These are phyloP conservation scores for Porcisia hertigi DNA, from an alignment of 208 protist species.

Conservation along the genomic window DNA sequence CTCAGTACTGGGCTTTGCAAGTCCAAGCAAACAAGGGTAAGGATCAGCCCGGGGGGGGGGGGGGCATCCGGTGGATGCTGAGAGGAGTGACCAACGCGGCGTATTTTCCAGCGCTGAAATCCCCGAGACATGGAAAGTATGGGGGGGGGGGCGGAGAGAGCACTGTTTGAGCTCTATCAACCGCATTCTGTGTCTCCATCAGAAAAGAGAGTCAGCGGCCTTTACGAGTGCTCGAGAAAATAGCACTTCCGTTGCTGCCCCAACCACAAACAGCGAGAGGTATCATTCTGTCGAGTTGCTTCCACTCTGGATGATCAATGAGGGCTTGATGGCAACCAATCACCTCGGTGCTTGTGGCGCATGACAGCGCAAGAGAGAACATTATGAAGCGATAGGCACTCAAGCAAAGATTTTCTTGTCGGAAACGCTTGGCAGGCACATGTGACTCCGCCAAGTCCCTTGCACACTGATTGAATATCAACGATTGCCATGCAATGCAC, in stretches of 20 bases:
- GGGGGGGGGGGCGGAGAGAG: neutral
- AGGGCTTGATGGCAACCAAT: neutral
- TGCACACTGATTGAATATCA: neutral
- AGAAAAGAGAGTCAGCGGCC: neutral
- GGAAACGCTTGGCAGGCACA: neutral
- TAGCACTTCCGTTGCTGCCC: neutral
- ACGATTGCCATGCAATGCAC: neutral
- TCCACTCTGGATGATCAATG: neutral
- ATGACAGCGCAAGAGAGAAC: neutral
- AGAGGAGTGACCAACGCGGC: no score
- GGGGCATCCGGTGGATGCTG: neutral
- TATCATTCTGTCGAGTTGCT: neutral
- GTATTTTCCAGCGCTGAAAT: no score
- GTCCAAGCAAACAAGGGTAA: neutral
- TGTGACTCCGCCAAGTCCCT: neutral
- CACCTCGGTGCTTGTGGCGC: no score
- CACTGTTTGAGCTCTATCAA: neutral
- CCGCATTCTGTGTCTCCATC: neutral
- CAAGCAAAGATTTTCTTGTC: neutral
- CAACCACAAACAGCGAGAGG: neutral
- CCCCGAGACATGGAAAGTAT: no score
- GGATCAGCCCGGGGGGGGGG: no score
- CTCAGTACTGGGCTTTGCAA: neutral
- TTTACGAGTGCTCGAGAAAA: neutral
- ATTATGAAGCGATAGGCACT: neutral